These are phyloP conservation scores for Metschnikowia hibisci DNA, from an alignment of 805 yeast species.

Conservation along the genomic window DNA sequence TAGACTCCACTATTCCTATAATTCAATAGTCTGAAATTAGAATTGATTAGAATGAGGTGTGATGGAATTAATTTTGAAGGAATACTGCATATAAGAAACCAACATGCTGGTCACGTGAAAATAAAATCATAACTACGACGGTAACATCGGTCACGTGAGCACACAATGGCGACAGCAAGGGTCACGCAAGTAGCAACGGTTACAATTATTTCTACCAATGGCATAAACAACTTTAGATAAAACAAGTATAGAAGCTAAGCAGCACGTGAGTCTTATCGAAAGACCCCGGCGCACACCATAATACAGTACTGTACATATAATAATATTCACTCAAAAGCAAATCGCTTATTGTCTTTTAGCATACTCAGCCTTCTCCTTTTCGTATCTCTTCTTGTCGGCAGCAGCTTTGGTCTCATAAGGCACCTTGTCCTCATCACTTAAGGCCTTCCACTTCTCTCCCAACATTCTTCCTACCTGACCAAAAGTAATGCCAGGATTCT, in stretches of 20 bases:
- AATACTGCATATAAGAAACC: too few species aligned
- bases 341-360: conserved; percentile 35
- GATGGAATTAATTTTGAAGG: too few species aligned
- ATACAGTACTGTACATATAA: conserved; percentile 14
- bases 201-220: neutral
- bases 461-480: conserved; percentile 93
- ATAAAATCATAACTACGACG: too few species aligned
- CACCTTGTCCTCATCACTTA: conserved; percentile 72
- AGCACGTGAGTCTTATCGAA: conserved; percentile 4
- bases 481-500: conserved; percentile 90
- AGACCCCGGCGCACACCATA: conserved; percentile 5
- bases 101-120: too few species aligned
- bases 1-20: too few species aligned
- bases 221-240: conserved; percentile 1
- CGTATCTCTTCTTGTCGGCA: conserved; percentile 96
- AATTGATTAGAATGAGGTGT: too few species aligned
- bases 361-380: conserved; percentile 89
- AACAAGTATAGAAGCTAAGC: conserved; percentile 5
- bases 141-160: too few species aligned
- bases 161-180: too few species aligned
- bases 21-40: too few species aligned
- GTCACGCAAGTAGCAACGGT: too few species aligned
- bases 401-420: conserved; percentile 94
- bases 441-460: conserved; percentile 96
- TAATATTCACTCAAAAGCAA: conserved; percentile 5